Conservation (phyloP, 306 rosid species). For the Urtica urens region DNA sequence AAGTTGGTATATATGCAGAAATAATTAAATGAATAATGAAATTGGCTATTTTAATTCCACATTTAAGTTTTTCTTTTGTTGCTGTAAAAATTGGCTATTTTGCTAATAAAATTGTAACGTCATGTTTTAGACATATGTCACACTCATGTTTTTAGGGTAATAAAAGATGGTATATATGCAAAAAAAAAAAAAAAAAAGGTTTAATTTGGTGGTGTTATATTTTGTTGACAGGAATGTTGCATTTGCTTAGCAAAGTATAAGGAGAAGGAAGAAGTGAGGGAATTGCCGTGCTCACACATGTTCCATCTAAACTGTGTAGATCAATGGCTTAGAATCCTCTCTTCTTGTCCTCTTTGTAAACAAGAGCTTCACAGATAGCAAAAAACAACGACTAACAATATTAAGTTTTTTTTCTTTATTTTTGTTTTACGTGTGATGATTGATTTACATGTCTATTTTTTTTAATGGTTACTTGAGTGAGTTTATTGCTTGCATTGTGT, state of each 20-base stretch:
- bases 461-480: conserved; percentile 61
- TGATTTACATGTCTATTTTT: conserved; percentile 6
- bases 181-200: too few relatives aligned
- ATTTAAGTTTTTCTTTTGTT: too few relatives aligned
- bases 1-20: too few relatives aligned
- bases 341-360: conserved; percentile 89
- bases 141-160: too few relatives aligned
- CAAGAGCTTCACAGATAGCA: conserved; percentile 59
- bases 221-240: conserved; percentile 66
- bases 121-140: too few relatives aligned
- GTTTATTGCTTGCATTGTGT: conserved; percentile 39
- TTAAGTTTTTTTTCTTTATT: background rate
- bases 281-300: conserved; percentile 69
- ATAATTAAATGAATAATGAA: too few relatives aligned
- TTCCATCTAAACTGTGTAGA: conserved; percentile 89
- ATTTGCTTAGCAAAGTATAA: conserved; percentile 76
- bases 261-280: conserved; percentile 73
- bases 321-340: conserved; percentile 76
- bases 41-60: too few relatives aligned
- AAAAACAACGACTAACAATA: conserved; percentile 7
- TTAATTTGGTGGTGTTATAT: background rate
- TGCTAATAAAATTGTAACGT: too few relatives aligned
- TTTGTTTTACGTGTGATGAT: conserved; percentile 16
- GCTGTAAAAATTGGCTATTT: too few relatives aligned
- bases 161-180: too few relatives aligned